Percentiles rank a stretch among this genome's conserved stretches.
Evolutionary conservation across 176 grass and related monocot species (phyloP).

Genomic region (Paspalum notatum): DNA sequence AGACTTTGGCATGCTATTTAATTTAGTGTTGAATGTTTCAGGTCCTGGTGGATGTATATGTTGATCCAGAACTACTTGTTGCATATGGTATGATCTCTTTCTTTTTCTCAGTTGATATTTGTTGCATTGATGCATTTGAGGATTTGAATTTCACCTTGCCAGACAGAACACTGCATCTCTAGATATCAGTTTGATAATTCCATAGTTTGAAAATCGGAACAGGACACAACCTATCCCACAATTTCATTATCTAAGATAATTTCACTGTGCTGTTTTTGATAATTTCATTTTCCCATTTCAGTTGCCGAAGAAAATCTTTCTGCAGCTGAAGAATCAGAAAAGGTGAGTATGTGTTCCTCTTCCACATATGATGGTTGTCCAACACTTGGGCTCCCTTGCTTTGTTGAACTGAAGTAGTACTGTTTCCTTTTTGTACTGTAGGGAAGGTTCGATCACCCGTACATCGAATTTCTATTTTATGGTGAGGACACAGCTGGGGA

Average conservation of each 20-base stretch:
- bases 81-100: slow-evolving; percentile 80
- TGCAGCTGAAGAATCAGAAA: slow-evolving; percentile 64
- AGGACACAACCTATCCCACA: neutral
- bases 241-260: slow-evolving; percentile 15
- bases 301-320: slow-evolving; percentile 91
- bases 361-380: neutral
- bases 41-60: slow-evolving; percentile 92
- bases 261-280: slow-evolving; percentile 8
- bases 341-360: slow-evolving; percentile 42
- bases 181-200: neutral
- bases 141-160: slow-evolving; percentile 27
- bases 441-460: slow-evolving; percentile 89
- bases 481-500: slow-evolving; percentile 76
- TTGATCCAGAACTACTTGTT: slow-evolving; percentile 93
- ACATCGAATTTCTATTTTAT: slow-evolving; percentile 85
- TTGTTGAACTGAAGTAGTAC: slow-evolving; percentile 7
- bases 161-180: neutral
- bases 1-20: slow-evolving; percentile 30
- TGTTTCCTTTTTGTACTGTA: slow-evolving; percentile 29
- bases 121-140: slow-evolving; percentile 11
- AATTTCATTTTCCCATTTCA: slow-evolving; percentile 47
- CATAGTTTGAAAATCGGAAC: neutral
- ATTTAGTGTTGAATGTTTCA: slow-evolving; percentile 48
- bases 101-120: slow-evolving; percentile 35
- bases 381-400: neutral